These are phyloP conservation scores for Euclidium syriacum DNA, from an alignment of 345 rosid genomes.

Conservation along the genomic window DNA sequence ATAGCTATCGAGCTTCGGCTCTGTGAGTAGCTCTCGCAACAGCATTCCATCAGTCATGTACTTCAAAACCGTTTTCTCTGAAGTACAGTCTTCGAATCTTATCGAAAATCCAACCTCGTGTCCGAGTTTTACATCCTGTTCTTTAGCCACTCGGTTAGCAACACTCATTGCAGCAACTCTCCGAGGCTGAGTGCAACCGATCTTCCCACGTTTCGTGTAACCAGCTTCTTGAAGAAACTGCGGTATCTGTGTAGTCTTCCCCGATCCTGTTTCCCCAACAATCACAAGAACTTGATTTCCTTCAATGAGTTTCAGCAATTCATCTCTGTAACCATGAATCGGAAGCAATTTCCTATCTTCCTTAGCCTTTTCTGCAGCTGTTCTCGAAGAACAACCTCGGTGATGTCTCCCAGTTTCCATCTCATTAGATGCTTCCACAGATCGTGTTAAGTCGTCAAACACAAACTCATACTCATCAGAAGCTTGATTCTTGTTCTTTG, in stretches of 20 bases:
- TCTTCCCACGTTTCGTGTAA: conserved; percentile 77
- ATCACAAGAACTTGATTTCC: conserved; percentile 83
- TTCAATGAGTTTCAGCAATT: conserved; percentile 60
- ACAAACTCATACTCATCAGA: conserved; percentile 20
- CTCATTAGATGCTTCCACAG: not conserved
- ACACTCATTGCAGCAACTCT: conserved; percentile 97
- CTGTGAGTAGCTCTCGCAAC: conserved; percentile 78
- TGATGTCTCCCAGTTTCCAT: not conserved
- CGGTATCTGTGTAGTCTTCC: conserved; percentile 93
- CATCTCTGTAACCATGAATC: conserved; percentile 61
- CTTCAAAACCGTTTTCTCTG: conserved; percentile 77
- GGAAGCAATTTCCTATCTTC: conserved; percentile 70
- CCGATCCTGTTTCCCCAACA: conserved; percentile 95
- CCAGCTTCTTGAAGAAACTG: conserved; percentile 90
- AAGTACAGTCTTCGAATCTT: conserved; percentile 93
- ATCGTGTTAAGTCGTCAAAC: conserved; percentile 8
- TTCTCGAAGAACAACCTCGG: not conserved
- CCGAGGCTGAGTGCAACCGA: conserved; percentile 93
- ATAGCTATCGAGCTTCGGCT: conserved; percentile 78
- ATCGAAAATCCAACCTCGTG: conserved; percentile 96
- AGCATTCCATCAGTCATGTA: conserved; percentile 99
- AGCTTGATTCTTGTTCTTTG: not conserved
- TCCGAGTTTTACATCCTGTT: conserved; percentile 84
- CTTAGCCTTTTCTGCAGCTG: conserved; percentile 1
- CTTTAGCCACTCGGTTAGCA: conserved; percentile 90